These are phyloP conservation scores for Clarireedia monteithiana DNA, from an alignment of 2,329 filamentous ascomycete genomes.

Conservation along the genomic window DNA sequence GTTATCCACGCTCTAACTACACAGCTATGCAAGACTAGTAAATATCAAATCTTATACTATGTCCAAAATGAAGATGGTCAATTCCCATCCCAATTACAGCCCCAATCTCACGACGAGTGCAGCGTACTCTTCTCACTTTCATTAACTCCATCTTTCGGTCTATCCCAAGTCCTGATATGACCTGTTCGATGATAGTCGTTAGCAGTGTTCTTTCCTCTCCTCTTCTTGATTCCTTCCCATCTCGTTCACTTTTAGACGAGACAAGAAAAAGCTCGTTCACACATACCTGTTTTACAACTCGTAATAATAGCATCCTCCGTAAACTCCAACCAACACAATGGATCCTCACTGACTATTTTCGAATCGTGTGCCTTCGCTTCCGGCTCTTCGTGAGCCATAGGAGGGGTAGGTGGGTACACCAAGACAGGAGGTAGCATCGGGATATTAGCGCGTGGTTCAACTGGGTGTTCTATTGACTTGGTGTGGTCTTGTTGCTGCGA, in stretches of 20 bases:
- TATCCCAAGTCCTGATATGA: slow-evolving; percentile 24
- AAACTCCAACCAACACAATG: slow-evolving; percentile 86
- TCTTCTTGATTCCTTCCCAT: not conserved
- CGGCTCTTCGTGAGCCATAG: not conserved
- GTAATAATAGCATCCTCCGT: slow-evolving; percentile 90
- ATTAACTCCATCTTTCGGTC: slow-evolving; percentile 11
- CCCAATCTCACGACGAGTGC: no score
- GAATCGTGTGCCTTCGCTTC: not conserved
- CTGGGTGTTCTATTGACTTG: slow-evolving; percentile 63
- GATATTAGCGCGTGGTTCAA: slow-evolving; percentile 76
- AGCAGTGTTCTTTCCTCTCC: no score
- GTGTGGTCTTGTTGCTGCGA: slow-evolving; percentile 35
- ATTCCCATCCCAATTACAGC: no score
- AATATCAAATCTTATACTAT: no score
- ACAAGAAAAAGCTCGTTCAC: not conserved
- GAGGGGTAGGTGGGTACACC: slow-evolving; percentile 40
- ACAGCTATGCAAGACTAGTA: no score
- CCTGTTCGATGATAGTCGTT: slow-evolving; percentile 5
- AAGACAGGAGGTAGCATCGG: slow-evolving; percentile 86
- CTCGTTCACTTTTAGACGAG: not conserved
- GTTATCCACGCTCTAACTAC: no score
- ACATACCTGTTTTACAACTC: slow-evolving; percentile 78
- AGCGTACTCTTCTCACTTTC: not conserved
- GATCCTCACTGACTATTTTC: slow-evolving; percentile 79
- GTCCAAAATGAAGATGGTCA: no score